Conservation (phyloP, 345 rosid genomes). For the Gossypium raimondii region DNA sequence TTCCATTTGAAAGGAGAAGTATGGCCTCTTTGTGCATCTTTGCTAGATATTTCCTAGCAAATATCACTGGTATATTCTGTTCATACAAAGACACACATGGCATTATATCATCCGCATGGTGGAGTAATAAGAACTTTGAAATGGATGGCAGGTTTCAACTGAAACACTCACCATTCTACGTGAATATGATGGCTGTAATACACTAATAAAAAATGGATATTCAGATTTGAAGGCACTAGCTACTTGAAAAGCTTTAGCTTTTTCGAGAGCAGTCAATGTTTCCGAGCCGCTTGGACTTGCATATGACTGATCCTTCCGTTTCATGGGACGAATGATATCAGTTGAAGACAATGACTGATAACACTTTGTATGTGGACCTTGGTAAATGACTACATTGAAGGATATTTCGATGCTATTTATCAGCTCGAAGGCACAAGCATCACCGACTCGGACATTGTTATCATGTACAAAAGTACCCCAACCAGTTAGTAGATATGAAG, state of each 20-base stretch:
- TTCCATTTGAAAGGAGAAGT: neutral
- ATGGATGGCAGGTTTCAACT: neutral
- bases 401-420: neutral
- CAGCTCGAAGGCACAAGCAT: constrained; percentile 9
- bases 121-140: neutral
- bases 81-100: neutral
- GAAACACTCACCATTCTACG: neutral
- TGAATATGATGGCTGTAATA: neutral
- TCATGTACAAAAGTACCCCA: constrained; percentile 3
- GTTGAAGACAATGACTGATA: neutral
- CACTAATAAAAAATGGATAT: neutral
- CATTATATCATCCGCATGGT: neutral
- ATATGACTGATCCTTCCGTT: neutral
- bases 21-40: neutral
- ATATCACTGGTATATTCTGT: neutral
- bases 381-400: constrained; percentile 2
- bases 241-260: neutral
- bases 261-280: neutral
- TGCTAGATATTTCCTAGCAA: neutral
- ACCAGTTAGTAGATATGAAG: neutral
- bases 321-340: neutral
- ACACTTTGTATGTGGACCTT: neutral
- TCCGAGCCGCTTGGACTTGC: neutral
- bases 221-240: neutral
- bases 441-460: neutral